Base-by-base conservation (phyloP, 495 filamentous ascomycete genomes). In the Cercophora samala region DNA sequence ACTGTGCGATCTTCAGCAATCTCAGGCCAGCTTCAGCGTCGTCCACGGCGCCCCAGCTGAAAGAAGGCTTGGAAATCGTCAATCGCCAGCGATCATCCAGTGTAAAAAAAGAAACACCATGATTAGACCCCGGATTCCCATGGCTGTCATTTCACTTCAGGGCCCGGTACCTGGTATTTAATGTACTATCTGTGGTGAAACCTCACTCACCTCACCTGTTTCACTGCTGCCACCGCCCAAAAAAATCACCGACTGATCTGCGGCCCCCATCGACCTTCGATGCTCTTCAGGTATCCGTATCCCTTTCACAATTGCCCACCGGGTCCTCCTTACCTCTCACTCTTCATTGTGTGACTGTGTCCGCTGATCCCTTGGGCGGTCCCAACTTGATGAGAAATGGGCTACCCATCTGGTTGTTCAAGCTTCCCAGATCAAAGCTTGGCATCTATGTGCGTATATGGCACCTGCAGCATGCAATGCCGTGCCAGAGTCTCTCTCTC, bases 171-270 rank as follows among this genome's bases (percentile, higher is more conserved):
- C 37, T 46, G 37, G n/a, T n/a, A n/a, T n/a, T n/a, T n/a, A n/a
- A n/a, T n/a, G n/a, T n/a, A n/a, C n/a, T n/a, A n/a, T n/a, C n/a
- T n/a, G n/a, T n/a, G n/a, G n/a, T n/a, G n/a, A n/a, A n/a, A n/a
- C n/a, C n/a, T n/a, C n/a, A 17, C 37, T 46, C 37, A 29, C 26
- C 4, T 13, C 37, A 46, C n/a, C 53, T 56, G 53, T 56, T 55
- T 63, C 24, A 24, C 61, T 58, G 46, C 60, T 65, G 62, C 59
- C 42, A n/a, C 51, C 17, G 46, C 17, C 58, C n/a, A n/a, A 23
- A 17, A 60, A 69, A 66, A 66, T 64, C 15, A 63, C 64, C 67
- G 64, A 66, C 24, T 55, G 64, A 69, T 69, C 67, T 60, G 53
- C 64, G 60, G 64, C 25, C 54, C 37, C 37, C 37, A 46, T 46